Conservation (phyloP, 306 rosid species). For the Gastrolobium villosum region DNA sequence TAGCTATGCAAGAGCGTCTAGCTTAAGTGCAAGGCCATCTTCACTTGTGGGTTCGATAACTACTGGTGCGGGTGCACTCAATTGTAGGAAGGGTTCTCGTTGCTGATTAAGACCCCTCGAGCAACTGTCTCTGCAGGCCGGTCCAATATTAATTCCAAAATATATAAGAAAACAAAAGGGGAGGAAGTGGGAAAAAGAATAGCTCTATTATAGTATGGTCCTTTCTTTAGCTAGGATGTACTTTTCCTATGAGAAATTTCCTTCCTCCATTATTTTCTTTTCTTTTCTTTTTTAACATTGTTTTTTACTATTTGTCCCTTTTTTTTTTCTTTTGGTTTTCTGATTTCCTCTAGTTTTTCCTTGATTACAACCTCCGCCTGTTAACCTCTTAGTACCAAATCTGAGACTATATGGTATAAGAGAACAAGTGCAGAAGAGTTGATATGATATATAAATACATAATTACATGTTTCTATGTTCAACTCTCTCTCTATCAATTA, state of each 20-base stretch:
- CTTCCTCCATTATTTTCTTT: conserved; percentile 48
- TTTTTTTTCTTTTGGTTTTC: neutral
- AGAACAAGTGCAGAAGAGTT: conserved; percentile 88
- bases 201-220: conserved; percentile 38
- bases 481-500: neutral
- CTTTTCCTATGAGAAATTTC: conserved; percentile 43
- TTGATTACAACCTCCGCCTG: conserved; percentile 79
- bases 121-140: conserved; percentile 48
- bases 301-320: conserved; percentile 9
- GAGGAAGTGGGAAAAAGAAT: conserved; percentile 35
- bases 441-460: conserved; percentile 56
- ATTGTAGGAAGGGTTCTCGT: conserved; percentile 79
- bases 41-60: conserved; percentile 85
- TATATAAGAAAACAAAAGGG: conserved; percentile 14
- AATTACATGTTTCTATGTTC: conserved; percentile 42
- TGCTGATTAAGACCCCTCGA: conserved; percentile 71
- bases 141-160: conserved; percentile 45
- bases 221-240: conserved; percentile 46
- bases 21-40: conserved; percentile 92
- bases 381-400: conserved; percentile 62
- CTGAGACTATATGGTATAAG: conserved; percentile 58
- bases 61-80: conserved; percentile 72
- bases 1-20: conserved; percentile 94
- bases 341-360: conserved; percentile 25
- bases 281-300: conserved; percentile 16